These are phyloP conservation scores for Aspergillus luchuensis DNA, from an alignment of 2,329 filamentous ascomycete species.

Conservation along the genomic window DNA sequence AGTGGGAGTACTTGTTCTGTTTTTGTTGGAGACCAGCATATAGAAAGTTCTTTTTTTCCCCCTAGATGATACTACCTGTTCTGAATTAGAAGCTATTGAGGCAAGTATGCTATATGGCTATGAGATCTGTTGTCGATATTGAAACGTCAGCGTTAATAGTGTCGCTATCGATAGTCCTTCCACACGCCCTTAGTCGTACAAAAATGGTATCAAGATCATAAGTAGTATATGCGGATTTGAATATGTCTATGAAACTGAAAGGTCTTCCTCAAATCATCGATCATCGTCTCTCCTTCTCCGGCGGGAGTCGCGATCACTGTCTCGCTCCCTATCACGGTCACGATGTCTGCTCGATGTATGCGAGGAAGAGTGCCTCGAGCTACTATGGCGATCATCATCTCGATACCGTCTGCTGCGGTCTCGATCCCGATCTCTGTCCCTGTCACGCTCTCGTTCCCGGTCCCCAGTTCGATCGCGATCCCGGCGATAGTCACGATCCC, in stretches of 20 bases:
- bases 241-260: background rate
- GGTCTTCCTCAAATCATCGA: conserved; percentile 8
- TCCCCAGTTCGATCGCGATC: conserved; percentile 38
- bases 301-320: conserved; percentile 33
- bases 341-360: conserved; percentile 31
- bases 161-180: background rate
- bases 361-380: conserved; percentile 36
- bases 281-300: conserved; percentile 34
- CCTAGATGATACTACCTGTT: background rate
- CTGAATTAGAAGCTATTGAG: background rate
- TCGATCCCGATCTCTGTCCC: conserved; percentile 35
- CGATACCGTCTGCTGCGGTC: conserved; percentile 33
- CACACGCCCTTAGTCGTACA: background rate
- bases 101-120: background rate
- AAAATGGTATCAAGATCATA: background rate
- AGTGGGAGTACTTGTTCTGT: conserved; percentile 22
- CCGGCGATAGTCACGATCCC: conserved; percentile 22
- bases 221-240: background rate
- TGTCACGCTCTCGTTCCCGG: conserved; percentile 32
- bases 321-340: conserved; percentile 32
- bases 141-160: background rate
- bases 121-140: too few species aligned
- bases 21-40: conserved; percentile 11
- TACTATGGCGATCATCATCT: conserved; percentile 35
- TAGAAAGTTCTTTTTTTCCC: conserved; percentile 18